Evolutionary conservation across 768 basidiomycete genomes (phyloP).

Genomic region (Rhodotorula babjevae): DNA sequence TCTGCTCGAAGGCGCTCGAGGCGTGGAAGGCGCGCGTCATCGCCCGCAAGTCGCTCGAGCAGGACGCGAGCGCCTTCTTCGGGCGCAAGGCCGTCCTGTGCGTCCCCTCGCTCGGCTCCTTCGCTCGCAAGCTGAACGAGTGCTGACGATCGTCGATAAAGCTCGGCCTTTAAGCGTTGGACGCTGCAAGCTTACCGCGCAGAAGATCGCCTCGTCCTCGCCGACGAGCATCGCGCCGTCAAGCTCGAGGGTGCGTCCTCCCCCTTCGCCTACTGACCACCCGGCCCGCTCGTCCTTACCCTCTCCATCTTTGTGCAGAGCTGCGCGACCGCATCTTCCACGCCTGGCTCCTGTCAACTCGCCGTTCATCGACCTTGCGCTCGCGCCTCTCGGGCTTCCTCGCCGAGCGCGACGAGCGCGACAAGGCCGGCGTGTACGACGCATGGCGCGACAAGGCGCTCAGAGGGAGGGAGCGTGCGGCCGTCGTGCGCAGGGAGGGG

Average conservation of each 20-base stretch:
- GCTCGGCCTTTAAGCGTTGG: constrained; percentile 11
- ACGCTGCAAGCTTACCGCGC: not conserved
- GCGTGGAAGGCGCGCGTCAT: constrained; percentile 16
- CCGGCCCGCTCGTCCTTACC: too few relatives aligned
- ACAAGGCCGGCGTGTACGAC: not conserved
- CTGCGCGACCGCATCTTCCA: constrained; percentile 17
- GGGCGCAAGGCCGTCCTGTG: not conserved
- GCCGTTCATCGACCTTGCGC: not conserved
- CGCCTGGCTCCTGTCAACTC: constrained; percentile 4
- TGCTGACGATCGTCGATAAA: not conserved
- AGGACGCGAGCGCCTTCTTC: not conserved
- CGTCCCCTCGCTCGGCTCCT: not conserved
- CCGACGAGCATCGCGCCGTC: constrained; percentile 3
- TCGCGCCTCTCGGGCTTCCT: not conserved
- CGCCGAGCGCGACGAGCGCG: not conserved
- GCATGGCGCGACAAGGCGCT: constrained; percentile 10
- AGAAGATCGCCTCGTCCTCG: not conserved
- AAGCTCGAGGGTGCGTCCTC: constrained; percentile 18
- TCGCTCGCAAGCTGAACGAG: too few relatives aligned
- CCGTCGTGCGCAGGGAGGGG: not conserved
- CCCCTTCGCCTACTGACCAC: not conserved
- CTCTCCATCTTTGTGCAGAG: not conserved
- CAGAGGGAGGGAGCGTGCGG: not conserved
- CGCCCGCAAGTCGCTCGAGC: constrained; percentile 1
- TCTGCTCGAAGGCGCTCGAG: not conserved